Conservation (phyloP, 495 filamentous ascomycete species). For the Mytilinidion resinicola region DNA sequence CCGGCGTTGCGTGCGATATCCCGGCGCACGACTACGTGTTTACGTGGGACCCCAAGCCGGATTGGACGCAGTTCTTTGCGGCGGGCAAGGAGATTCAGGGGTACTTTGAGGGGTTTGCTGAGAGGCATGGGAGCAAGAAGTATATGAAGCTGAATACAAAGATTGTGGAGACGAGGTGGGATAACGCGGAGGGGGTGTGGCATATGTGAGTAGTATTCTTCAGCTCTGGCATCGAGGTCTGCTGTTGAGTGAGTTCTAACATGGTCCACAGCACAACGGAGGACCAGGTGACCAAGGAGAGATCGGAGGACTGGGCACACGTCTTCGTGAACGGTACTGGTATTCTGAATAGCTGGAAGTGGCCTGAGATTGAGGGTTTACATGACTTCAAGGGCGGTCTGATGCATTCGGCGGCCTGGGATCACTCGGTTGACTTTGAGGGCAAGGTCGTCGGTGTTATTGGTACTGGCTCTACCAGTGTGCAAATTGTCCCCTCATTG, state of each 20-base stretch:
- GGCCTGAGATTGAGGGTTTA: constrained; percentile 28
- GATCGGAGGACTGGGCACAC: constrained; percentile 22
- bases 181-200: constrained; percentile 26
- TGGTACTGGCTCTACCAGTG: constrained; percentile 37
- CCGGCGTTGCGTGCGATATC: constrained; percentile 35
- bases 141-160: constrained; percentile 33
- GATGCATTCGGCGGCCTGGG: constrained; percentile 53
- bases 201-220: constrained; percentile 3
- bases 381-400: constrained; percentile 26
- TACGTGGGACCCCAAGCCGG: constrained; percentile 34
- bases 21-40: constrained; percentile 33
- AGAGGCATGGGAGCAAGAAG: constrained; percentile 26
- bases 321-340: constrained; percentile 35
- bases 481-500: constrained; percentile 28
- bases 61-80: constrained; percentile 36
- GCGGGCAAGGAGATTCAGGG: constrained; percentile 32
- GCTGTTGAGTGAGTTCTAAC: no score
- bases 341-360: constrained; percentile 31
- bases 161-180: constrained; percentile 30
- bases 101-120: constrained; percentile 33
- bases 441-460: constrained; percentile 54
- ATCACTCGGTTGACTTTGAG: constrained; percentile 45
- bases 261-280: background rate
- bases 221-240: no score
- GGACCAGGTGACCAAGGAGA: constrained; percentile 19